A percentile compares a stretch with the other conserved stretches of the same genome.
Conservation (phyloP, 2,329 filamentous ascomycete species). For the Chrysosphaeria jannelii region DNA sequence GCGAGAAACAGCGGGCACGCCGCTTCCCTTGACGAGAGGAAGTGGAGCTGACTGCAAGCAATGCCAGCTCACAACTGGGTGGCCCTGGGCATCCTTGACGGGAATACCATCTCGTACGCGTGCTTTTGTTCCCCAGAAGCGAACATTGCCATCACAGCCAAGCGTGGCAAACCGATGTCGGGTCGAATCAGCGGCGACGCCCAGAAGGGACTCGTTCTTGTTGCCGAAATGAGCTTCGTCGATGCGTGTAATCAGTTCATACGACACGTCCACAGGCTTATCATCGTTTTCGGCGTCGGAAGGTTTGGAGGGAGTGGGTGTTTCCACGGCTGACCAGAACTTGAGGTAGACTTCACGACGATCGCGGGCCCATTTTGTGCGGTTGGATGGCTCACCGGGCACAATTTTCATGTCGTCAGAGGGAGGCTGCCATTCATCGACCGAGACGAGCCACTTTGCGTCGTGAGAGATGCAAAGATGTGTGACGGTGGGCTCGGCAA, state of each 20-base stretch:
- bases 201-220: conserved; percentile 30
- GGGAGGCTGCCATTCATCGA: conserved; percentile 71
- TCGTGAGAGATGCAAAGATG: conserved; percentile 49
- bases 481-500: conserved; percentile 51
- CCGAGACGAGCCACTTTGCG: conserved; percentile 67
- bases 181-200: conserved; percentile 36
- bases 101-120: conserved; percentile 37
- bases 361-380: conserved; percentile 16
- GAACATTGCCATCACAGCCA: conserved; percentile 48
- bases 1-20: background rate
- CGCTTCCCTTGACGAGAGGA: too few species aligned
- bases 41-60: conserved; percentile 28
- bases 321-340: conserved; percentile 35
- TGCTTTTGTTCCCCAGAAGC: conserved; percentile 52
- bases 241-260: conserved; percentile 56
- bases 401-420: conserved; percentile 32
- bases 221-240: conserved; percentile 47
- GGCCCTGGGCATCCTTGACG: conserved; percentile 21
- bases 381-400: conserved; percentile 10
- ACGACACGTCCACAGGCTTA: conserved; percentile 9
- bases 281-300: background rate
- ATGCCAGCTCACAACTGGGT: conserved; percentile 42
- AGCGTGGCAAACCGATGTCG: conserved; percentile 51
- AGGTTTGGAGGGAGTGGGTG: too few species aligned
- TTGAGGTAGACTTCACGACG: conserved; percentile 56